Evolutionary conservation across 2,329 filamentous ascomycete genomes (phyloP).

Genomic region (Periconia macrospinosa): DNA sequence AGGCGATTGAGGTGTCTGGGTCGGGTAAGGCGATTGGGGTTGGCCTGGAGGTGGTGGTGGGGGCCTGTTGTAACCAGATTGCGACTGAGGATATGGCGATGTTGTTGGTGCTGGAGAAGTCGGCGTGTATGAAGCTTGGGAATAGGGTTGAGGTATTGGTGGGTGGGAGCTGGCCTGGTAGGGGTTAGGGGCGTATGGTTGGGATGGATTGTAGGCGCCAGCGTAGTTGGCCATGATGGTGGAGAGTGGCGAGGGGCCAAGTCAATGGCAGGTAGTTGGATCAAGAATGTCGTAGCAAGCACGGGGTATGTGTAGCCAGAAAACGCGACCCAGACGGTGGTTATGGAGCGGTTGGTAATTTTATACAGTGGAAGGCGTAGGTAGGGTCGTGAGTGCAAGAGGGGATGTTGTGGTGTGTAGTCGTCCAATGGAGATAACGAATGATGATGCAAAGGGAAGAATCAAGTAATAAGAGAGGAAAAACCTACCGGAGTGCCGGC

Average conservation of each 20-base stretch:
- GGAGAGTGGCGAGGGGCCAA: slow-evolving; percentile 15
- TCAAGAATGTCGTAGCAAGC: background rate
- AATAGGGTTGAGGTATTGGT: slow-evolving; percentile 35
- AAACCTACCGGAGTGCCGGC: slow-evolving; percentile 49
- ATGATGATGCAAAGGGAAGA: slow-evolving; percentile 35
- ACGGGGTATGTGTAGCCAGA: background rate
- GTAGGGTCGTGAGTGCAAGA: no score
- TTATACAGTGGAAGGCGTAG: background rate
- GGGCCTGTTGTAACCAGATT: slow-evolving; percentile 38
- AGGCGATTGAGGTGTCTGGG: slow-evolving; percentile 23
- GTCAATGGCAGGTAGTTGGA: slow-evolving; percentile 5
- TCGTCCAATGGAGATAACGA: slow-evolving; percentile 23
- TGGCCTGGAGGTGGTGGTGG: slow-evolving; percentile 35
- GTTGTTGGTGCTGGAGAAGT: slow-evolving; percentile 46
- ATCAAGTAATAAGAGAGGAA: slow-evolving; percentile 18
- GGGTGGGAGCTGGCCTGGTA: slow-evolving; percentile 26
- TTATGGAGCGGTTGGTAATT: background rate
- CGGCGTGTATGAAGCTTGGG: slow-evolving; percentile 45
- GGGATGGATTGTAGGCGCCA: slow-evolving; percentile 29
- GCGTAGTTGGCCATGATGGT: slow-evolving; percentile 34
- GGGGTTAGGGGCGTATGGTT: slow-evolving; percentile 32
- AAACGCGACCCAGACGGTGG: background rate
- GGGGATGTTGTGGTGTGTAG: background rate
- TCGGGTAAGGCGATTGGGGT: slow-evolving; percentile 23
- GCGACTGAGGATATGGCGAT: slow-evolving; percentile 41